Percentiles rank a stretch among this genome's conserved stretches.
phyloP scores from a whole-genome alignment of 169 alveolate species.

The Cryptosporidium viatorum region DNA sequence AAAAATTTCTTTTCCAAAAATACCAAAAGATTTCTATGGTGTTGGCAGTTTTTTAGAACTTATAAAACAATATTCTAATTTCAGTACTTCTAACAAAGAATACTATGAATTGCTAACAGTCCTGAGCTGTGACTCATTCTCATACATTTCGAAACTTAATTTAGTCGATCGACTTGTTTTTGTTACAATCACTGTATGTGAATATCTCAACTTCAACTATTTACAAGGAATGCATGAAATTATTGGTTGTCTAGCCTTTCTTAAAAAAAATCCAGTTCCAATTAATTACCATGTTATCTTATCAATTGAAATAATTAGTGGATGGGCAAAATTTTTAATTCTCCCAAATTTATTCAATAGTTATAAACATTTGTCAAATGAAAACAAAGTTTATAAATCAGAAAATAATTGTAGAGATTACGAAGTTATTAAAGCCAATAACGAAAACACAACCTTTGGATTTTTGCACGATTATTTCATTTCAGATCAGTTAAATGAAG shows the following conservation, averaged over 20 bases:
- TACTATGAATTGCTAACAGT: background rate
- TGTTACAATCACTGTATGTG: conserved; percentile 48
- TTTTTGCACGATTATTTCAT: conserved; percentile 6
- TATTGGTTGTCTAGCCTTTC: conserved; percentile 51
- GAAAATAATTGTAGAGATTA: background rate
- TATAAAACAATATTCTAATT: background rate
- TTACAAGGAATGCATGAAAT: conserved; percentile 73
- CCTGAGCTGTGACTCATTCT: background rate
- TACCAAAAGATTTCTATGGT: conserved; percentile 52
- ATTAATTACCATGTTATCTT: conserved; percentile 13
- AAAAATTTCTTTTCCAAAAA: conserved; percentile 26
- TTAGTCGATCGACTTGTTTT: conserved; percentile 35
- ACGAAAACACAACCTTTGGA: background rate
- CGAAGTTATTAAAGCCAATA: background rate
- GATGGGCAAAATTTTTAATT: conserved; percentile 45
- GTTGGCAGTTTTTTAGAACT: conserved; percentile 9
- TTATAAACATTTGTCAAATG: background rate
- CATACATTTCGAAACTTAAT: background rate
- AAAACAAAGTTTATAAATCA: background rate
- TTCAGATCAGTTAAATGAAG: background rate
- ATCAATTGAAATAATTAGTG: conserved; percentile 18
- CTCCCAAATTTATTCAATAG: conserved; percentile 13
- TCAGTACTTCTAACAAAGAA: background rate
- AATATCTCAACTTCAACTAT: conserved; percentile 36
- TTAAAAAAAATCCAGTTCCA: conserved; percentile 17